phyloP scores from a whole-genome alignment of 148 eudicot species.

The Rhododendron ovatum region DNA sequence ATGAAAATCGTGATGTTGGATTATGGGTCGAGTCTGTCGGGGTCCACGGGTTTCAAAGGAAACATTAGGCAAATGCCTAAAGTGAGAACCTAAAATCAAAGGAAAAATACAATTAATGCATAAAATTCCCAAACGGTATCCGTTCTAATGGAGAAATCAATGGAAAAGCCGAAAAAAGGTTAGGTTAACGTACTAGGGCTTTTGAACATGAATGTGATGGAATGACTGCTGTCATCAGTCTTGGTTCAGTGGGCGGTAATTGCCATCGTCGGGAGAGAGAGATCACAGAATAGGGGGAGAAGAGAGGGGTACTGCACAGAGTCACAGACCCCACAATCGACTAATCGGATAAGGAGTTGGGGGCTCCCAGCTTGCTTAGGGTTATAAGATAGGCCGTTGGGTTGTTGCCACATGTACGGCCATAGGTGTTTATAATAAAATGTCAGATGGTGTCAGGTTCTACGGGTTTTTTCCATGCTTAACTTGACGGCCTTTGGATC shows the following conservation, averaged over 20 bases:
- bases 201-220: neutral
- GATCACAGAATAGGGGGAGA: neutral
- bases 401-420: neutral
- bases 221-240: neutral
- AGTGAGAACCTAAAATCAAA: neutral
- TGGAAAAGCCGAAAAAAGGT: neutral
- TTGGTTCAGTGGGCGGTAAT: neutral
- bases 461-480: neutral
- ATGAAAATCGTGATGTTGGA: too few species aligned
- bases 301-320: too few species aligned
- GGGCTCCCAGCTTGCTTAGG: neutral
- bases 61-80: too few species aligned
- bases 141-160: neutral
- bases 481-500: neutral
- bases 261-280: neutral
- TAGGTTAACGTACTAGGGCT: neutral
- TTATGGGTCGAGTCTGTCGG: too few species aligned
- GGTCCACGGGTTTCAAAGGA: too few species aligned
- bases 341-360: neutral
- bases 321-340: neutral
- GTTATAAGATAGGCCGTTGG: neutral
- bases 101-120: neutral
- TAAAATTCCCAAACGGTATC: neutral
- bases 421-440: neutral
- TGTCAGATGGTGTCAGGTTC: neutral